Evolutionary conservation across 1,284 basidiomycete species (phyloP).

Genomic region (Calocybe gambosa): DNA sequence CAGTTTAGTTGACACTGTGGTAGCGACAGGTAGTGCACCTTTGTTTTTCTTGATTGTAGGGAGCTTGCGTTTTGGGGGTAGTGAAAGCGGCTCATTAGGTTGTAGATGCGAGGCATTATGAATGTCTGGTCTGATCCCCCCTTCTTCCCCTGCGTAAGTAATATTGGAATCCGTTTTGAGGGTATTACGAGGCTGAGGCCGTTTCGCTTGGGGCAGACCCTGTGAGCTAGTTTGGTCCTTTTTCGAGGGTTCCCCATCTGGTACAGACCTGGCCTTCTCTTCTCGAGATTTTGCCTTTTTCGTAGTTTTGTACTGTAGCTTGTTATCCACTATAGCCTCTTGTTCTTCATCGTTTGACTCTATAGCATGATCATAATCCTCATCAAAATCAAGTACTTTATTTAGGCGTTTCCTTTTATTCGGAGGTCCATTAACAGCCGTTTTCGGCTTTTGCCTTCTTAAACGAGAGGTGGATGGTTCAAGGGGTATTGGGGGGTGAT

Average conservation of each 20-base stretch:
- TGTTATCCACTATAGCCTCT: constrained; percentile 13
- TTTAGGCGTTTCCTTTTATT: constrained; percentile 15
- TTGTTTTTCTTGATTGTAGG: constrained; percentile 75
- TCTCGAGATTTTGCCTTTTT: constrained; percentile 22
- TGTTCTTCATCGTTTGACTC: constrained; percentile 18
- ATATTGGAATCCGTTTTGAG: constrained; percentile 22
- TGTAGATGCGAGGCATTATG: constrained; percentile 16
- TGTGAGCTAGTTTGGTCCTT: constrained; percentile 15
- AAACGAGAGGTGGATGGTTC: constrained; percentile 3
- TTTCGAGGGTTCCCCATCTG: constrained; percentile 13
- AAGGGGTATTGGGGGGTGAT: constrained; percentile 2
- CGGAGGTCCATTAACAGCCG: constrained; percentile 9
- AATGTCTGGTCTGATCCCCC: constrained; percentile 15
- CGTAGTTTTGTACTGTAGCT: constrained; percentile 17
- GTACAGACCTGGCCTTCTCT: constrained; percentile 14
- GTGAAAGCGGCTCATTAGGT: constrained; percentile 23
- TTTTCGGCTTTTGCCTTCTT: constrained; percentile 8
- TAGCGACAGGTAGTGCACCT: constrained; percentile 25
- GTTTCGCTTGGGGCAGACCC: constrained; percentile 17
- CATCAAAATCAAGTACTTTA: constrained; percentile 16
- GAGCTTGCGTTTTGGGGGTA: constrained; percentile 56
- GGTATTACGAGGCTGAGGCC: constrained; percentile 21
- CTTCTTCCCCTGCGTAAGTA: constrained; percentile 27
- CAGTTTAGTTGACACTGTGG: constrained; percentile 19
- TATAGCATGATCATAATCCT: constrained; percentile 17